Evolutionary conservation across 495 filamentous ascomycete genomes (phyloP), one percentile per base, ranked within the genome.

Genomic region (Jackrogersella multiformis): DNA sequence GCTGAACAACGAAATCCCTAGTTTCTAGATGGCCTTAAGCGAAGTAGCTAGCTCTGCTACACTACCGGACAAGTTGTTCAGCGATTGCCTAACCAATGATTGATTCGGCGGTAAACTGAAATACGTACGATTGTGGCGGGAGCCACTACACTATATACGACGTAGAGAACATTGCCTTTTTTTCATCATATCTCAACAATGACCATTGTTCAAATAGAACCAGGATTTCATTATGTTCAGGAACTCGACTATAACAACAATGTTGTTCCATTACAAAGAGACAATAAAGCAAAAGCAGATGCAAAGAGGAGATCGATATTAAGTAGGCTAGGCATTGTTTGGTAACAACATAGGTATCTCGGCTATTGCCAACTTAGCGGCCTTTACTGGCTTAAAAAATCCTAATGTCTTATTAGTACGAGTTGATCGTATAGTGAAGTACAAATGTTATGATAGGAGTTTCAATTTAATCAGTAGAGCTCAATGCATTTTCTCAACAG

Each of bases 401-500:
- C 12, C 52, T 52, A 36, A 9, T 44, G 9, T 34, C 2, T 34
- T 12, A 46, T 68, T 24, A 68, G 64, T 18, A 46, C 42, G 12
- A 51, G 13, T 20, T 26, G 28, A n/a, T 18, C 1, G n/a, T 36
- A 55, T 56, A 28, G 48, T 5, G 23, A 36, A 35, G 26, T 42
- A 5, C 2, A 42, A 46, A 28, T 9, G 8, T 38, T 9, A 39
- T 23, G 24, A 26, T 15, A 35, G 26, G 8, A 53, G 9, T 26
- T 9, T n/a, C n/a, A n/a, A 30, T 51, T 57, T 48, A 44, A 73
- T 80, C 76, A 81, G 77, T 57, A 73, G 69, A 78, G 70, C 56
- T 73, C 59, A 71, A 79, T 66, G 80, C 80, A 74, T 76, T 73
- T 68, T 78, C 74, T 84, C 82, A 76, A 82, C 82, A 85, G 64